phyloP scores from a whole-genome alignment of 2,329 filamentous ascomycete genomes.

The Chaetomiaceae sp. region DNA sequence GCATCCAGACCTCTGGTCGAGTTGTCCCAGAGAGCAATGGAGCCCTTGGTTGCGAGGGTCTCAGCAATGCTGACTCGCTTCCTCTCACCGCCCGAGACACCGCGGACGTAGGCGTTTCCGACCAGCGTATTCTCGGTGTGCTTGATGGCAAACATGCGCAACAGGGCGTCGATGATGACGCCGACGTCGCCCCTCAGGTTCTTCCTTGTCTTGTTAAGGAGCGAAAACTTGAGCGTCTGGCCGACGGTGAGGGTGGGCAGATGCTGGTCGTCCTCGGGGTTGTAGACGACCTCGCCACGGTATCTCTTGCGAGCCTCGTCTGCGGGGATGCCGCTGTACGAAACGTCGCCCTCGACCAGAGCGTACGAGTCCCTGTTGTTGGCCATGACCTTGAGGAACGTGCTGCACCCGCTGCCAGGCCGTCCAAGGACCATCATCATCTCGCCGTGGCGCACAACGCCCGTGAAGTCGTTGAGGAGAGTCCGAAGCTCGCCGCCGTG shows the following conservation, averaged over 20 bases:
- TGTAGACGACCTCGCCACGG: conserved; percentile 45
- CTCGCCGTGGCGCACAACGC: conserved; percentile 50
- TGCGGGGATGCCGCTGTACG: conserved; percentile 51
- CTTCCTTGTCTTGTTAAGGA: conserved; percentile 59
- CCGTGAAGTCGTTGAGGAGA: conserved; percentile 50
- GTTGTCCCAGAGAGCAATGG: conserved; percentile 66
- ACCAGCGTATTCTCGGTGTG: conserved; percentile 64
- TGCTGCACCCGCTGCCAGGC: conserved; percentile 52
- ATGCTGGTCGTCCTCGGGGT: conserved; percentile 64
- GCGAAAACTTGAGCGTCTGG: conserved; percentile 62
- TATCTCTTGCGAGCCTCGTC: conserved; percentile 48
- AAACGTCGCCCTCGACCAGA: conserved; percentile 52
- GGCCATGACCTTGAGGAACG: conserved; percentile 25
- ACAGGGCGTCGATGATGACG: conserved; percentile 52
- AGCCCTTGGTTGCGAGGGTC: conserved; percentile 40
- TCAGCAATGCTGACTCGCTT: conserved; percentile 76
- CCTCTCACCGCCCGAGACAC: conserved; percentile 58
- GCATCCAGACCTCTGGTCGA: conserved; percentile 65
- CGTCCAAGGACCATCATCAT: conserved; percentile 54
- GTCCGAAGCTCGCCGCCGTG: conserved; percentile 21
- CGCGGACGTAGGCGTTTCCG: conserved; percentile 60
- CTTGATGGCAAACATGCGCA: conserved; percentile 63
- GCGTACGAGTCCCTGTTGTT: conserved; percentile 60
- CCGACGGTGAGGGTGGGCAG: conserved; percentile 65
- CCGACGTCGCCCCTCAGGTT: conserved; percentile 56